These are phyloP conservation scores for Cladosporium phlei DNA, from an alignment of 2,329 filamentous ascomycete genomes.

Conservation along the genomic window DNA sequence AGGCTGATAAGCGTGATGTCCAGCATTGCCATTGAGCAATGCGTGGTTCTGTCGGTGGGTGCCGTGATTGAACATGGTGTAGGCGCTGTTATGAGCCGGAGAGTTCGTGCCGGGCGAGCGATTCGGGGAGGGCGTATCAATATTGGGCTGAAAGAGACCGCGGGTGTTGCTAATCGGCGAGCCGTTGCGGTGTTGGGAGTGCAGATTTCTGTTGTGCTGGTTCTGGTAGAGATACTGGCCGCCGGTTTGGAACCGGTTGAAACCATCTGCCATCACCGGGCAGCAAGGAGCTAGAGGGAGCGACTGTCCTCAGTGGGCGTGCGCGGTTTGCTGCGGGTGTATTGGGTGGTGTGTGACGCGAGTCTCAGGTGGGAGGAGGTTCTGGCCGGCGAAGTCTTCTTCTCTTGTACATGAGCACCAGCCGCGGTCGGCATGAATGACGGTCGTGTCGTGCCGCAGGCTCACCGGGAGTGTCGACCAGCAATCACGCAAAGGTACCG, in stretches of 20 bases:
- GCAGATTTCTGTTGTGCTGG: slow-evolving; percentile 43
- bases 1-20: slow-evolving; percentile 50
- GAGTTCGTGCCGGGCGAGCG: slow-evolving; percentile 52
- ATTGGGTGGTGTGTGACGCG: slow-evolving; percentile 26
- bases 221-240: slow-evolving; percentile 56
- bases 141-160: slow-evolving; percentile 39
- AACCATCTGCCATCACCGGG: slow-evolving; percentile 65
- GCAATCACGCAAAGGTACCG: slow-evolving; percentile 3
- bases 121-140: slow-evolving; percentile 54
- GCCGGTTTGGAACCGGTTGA: slow-evolving; percentile 58
- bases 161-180: slow-evolving; percentile 39
- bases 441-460: slow-evolving; percentile 6
- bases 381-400: slow-evolving; percentile 43
- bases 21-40: slow-evolving; percentile 68
- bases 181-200: slow-evolving; percentile 43
- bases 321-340: slow-evolving; percentile 13
- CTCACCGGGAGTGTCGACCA: not conserved
- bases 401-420: slow-evolving; percentile 47
- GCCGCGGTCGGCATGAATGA: slow-evolving; percentile 31
- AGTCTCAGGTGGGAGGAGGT: slow-evolving; percentile 39
- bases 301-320: slow-evolving; percentile 12
- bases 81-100: slow-evolving; percentile 48
- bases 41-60: slow-evolving; percentile 63
- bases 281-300: slow-evolving; percentile 16
- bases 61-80: slow-evolving; percentile 70